Evolutionary conservation across 495 filamentous ascomycete species (phyloP), one percentile per base, ranked within the genome.

Genomic region (Cenococcum geophilum): DNA sequence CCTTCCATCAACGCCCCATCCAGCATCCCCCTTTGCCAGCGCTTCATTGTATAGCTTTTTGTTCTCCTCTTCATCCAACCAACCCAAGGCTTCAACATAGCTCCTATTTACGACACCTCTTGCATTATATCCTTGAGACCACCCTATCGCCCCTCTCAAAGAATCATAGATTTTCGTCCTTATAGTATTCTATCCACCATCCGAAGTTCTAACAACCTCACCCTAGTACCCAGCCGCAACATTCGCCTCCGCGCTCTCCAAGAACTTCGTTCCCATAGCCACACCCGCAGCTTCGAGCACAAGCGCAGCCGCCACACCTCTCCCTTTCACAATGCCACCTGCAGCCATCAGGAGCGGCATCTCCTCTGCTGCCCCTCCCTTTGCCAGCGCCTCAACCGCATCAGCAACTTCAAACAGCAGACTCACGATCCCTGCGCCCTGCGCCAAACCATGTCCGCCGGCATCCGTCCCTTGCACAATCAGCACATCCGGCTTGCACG

Each of bases 381-480:
- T 23, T 5, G 58, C 65, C 1, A 64, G 68, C 4, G 65, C 64
- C 21, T 74, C 71, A 55, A 91, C 53, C 52, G 76, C 70, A 67
- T 88, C 85, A n/a, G 68, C 69, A 1, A 83, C 71, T 68, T 88
- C 85, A 0, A 83, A 83, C 2, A 88, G 65, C 10, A 87, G 66
- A 2, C 76, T 57, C 51, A 85, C 72, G 1, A 91, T 64, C 0
- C 87, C 81, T 0, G 85, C 77, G 1, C 82, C 83, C 48, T 79
- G 74, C 0, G 68, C 77, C 25, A 82, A 79, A 45, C 88, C 88
- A 69, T 93, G 89, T 0, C 89, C 89, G 0, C 89, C 89, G 0
- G 89, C 82, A 63, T 92, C 89, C 0, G 78, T 66, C 0, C 89
- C 89, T 68, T 92, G 89, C 1, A 89, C 76, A 1, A 91, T 85